Percentiles rank a stretch among this genome's conserved stretches.
Conservation (phyloP, 495 filamentous ascomycete genomes). For the Neurospora pannonica region DNA sequence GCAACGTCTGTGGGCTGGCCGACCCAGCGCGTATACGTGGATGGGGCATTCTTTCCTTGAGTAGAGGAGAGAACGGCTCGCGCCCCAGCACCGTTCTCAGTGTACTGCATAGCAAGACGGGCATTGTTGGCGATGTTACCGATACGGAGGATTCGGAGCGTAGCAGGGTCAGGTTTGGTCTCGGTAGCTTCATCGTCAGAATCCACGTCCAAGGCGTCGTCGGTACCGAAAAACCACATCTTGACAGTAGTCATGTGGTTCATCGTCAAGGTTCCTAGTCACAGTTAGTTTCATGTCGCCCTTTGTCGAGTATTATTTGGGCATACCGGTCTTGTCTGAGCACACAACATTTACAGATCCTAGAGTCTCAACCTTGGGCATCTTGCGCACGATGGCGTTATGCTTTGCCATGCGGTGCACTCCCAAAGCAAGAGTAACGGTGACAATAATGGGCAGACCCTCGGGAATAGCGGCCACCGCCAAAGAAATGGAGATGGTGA, state of each 20-base stretch:
- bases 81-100: constrained; percentile 56
- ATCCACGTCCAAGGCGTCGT: constrained; percentile 61
- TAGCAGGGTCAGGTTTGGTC: constrained; percentile 57
- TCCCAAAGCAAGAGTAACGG: constrained; percentile 87
- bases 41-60: constrained; percentile 47
- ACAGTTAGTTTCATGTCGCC: neutral
- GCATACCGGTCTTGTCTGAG: constrained; percentile 83
- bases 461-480: constrained; percentile 97
- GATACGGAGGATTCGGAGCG: constrained; percentile 70
- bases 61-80: constrained; percentile 72
- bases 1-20: constrained; percentile 97
- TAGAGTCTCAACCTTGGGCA: constrained; percentile 96
- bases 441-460: constrained; percentile 95
- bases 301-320: neutral
- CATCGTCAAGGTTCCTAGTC: constrained; percentile 73
- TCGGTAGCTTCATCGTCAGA: constrained; percentile 54
- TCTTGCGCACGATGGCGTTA: constrained; percentile 85
- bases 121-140: constrained; percentile 97
- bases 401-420: constrained; percentile 91
- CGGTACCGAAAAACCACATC: constrained; percentile 81
- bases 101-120: constrained; percentile 51
- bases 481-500: constrained; percentile 93
- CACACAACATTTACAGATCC: constrained; percentile 97
- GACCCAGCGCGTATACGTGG: constrained; percentile 77
- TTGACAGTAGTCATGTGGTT: constrained; percentile 99